Conservation (phyloP, 1,284 basidiomycete species). For the Schizophyllum amplum region DNA sequence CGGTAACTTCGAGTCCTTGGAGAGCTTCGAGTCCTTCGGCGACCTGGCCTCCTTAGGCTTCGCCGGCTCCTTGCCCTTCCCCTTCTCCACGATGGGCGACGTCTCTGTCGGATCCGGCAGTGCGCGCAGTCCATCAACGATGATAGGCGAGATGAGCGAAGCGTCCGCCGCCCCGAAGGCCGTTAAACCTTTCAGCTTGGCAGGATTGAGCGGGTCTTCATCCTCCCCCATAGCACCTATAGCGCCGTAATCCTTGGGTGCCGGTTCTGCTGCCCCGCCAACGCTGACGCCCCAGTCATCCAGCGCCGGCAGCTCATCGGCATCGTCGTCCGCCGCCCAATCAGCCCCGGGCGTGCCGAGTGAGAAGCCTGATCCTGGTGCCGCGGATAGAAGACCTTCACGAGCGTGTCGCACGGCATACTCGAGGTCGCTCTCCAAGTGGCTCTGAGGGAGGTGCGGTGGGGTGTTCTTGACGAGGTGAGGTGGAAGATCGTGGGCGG, state of each 20-base stretch:
- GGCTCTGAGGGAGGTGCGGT: conserved; percentile 41
- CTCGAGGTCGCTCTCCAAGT: conserved; percentile 52
- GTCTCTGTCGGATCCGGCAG: conserved; percentile 38
- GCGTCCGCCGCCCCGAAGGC: background rate
- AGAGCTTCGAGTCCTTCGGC: background rate
- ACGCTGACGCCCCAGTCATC: conserved; percentile 68
- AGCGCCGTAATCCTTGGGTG: too few relatives aligned
- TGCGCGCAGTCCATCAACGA: conserved; percentile 54
- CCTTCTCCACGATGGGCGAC: background rate
- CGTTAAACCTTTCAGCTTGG: background rate
- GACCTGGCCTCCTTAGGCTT: background rate
- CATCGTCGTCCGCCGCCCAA: conserved; percentile 77
- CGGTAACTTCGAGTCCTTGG: background rate
- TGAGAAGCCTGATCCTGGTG: conserved; percentile 23
- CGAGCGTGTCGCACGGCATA: conserved; percentile 64
- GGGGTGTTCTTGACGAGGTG: conserved; percentile 41
- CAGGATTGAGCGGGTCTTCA: conserved; percentile 16
- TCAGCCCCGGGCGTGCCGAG: conserved; percentile 67
- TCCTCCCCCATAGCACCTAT: conserved; percentile 22
- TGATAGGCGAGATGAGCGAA: conserved; percentile 55
- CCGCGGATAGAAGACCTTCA: conserved; percentile 52
- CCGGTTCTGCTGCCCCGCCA: background rate
- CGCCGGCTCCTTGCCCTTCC: background rate
- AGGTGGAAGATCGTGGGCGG: conserved; percentile 24
- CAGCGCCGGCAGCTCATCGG: conserved; percentile 66